Evolutionary conservation across 441 rosid species (phyloP).

Genomic region (Populus hybrid): DNA sequence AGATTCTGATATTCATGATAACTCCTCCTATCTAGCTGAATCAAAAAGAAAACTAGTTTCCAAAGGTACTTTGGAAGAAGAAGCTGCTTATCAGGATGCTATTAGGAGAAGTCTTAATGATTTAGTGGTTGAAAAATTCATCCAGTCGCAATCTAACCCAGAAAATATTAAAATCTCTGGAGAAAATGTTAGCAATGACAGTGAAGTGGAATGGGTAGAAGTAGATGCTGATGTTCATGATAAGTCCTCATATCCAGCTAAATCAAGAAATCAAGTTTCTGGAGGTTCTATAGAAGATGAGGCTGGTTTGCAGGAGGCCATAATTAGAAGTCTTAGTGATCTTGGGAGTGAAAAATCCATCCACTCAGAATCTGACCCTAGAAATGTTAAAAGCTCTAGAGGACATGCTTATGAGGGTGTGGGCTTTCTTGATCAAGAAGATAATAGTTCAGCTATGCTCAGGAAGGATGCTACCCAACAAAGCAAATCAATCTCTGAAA

Average conservation of each 20-base stretch:
- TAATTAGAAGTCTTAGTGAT: constrained; percentile 77
- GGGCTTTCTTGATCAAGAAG: constrained; percentile 25
- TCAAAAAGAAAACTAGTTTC: constrained; percentile 37
- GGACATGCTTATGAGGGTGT: constrained; percentile 22
- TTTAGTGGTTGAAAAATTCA: constrained; percentile 28
- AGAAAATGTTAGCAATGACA: constrained; percentile 39
- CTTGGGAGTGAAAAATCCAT: constrained; percentile 29
- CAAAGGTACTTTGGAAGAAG: constrained; percentile 70
- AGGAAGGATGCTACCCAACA: constrained; percentile 28
- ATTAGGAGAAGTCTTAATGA: constrained; percentile 82
- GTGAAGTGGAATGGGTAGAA: constrained; percentile 76
- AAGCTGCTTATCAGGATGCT: constrained; percentile 84
- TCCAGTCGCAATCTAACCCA: constrained; percentile 20
- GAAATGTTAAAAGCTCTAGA: constrained; percentile 20
- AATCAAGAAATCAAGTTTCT: constrained; percentile 38
- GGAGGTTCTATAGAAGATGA: constrained; percentile 76
- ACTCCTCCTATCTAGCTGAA: constrained; percentile 22
- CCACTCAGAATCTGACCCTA: constrained; percentile 22
- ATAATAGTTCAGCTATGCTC: constrained; percentile 18
- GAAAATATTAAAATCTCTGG: constrained; percentile 21
- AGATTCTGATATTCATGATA: constrained; percentile 28
- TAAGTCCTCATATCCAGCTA: constrained; percentile 21
- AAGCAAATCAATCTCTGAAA: constrained; percentile 27
- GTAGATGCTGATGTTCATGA: constrained; percentile 29
- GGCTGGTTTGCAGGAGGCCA: constrained; percentile 82